These are phyloP conservation scores for Suhomyces tanzawaensis DNA, from an alignment of 805 yeast species.

Conservation along the genomic window DNA sequence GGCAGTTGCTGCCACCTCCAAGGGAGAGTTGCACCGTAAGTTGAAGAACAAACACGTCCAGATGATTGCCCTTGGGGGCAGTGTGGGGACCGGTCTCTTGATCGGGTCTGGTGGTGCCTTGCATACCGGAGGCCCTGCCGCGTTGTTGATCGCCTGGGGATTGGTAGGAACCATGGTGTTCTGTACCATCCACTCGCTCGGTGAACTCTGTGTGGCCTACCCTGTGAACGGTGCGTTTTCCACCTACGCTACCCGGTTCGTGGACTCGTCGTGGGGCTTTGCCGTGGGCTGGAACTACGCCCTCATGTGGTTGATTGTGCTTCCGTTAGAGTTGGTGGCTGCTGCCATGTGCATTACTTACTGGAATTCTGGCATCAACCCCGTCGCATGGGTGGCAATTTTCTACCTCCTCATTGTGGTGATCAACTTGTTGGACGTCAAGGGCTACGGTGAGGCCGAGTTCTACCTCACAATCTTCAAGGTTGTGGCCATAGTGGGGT, in stretches of 20 bases:
- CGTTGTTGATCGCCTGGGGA: conserved; percentile 52
- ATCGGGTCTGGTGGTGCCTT: conserved; percentile 53
- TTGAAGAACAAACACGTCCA: conserved; percentile 23
- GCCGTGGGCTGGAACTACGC: conserved; percentile 42
- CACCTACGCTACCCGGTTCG: conserved; percentile 37
- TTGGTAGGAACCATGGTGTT: conserved; percentile 58
- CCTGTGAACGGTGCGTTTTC: conserved; percentile 40
- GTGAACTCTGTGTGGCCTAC: conserved; percentile 57
- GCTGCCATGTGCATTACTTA: conserved; percentile 36
- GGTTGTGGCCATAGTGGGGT: conserved; percentile 35
- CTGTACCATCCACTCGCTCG: conserved; percentile 60
- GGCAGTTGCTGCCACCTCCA: conserved; percentile 32
- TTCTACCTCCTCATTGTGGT: conserved; percentile 29
- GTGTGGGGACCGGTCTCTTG: conserved; percentile 27
- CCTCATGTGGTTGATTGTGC: conserved; percentile 36
- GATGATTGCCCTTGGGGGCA: conserved; percentile 30
- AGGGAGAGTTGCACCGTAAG: conserved; percentile 22
- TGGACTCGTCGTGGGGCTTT: conserved; percentile 40
- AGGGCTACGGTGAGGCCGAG: conserved; percentile 40
- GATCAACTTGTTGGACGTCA: conserved; percentile 35
- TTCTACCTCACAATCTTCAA: conserved; percentile 30
- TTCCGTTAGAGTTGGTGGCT: conserved; percentile 39
- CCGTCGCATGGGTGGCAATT: conserved; percentile 37
- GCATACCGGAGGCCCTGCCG: conserved; percentile 43
- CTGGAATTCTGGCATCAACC: conserved; percentile 35